A percentile compares a stretch with the other conserved stretches of the same genome.
Evolutionary conservation across 2,329 filamentous ascomycete genomes (phyloP).

Genomic region (Colletotrichum zoysiae): DNA sequence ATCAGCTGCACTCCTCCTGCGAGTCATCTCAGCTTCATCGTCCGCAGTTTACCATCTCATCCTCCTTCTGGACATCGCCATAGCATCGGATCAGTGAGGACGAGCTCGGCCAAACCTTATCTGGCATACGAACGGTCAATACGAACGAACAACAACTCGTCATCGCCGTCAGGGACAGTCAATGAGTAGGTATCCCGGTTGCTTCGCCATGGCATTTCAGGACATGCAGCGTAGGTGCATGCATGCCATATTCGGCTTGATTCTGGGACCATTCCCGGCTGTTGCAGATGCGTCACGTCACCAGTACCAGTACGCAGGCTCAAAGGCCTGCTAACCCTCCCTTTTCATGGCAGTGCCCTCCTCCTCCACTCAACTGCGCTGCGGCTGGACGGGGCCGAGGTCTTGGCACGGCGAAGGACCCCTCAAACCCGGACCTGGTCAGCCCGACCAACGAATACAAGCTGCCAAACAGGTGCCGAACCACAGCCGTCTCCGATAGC

Average conservation of each 20-base stretch:
- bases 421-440: conserved; percentile 28
- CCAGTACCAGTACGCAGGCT: neutral
- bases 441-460: conserved; percentile 26
- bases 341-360: neutral
- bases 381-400: conserved; percentile 29
- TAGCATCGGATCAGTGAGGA: conserved; percentile 15
- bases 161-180: neutral
- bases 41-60: conserved; percentile 20
- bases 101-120: conserved; percentile 4
- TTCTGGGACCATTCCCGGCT: neutral
- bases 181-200: neutral
- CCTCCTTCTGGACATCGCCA: conserved; percentile 4
- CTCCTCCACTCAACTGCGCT: neutral
- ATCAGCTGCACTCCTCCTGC: neutral
- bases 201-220: neutral
- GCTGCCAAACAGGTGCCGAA: conserved; percentile 32
- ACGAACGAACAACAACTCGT: neutral
- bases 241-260: neutral
- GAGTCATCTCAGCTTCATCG: neutral
- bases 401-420: conserved; percentile 11
- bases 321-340: neutral
- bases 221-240: neutral
- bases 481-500: conserved; percentile 21
- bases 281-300: neutral
- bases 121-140: neutral